Evolutionary conservation across 164 flowering plant species (phyloP), one percentile per base, ranked within the genome.

Genomic region (Platanus orientalis): DNA sequence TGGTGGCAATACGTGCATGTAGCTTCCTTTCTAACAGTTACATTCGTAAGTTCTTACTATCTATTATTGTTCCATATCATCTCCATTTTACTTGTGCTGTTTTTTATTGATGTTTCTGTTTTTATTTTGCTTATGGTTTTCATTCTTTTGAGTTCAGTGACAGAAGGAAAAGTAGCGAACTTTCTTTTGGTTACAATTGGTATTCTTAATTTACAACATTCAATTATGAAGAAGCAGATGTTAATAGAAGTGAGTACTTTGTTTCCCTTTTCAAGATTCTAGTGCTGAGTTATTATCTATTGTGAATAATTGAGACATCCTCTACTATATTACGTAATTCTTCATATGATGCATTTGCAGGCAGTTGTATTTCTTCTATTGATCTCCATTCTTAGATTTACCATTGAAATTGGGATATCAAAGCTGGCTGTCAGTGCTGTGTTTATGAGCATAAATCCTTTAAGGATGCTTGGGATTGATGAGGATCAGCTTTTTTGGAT

Each of bases 21-120:
- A 95, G 97, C 76, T 80, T 92, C 54, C 88, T 95, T 42, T 89
- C 99, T 47, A 95, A 95, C 71, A 95, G 99, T 76, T 95, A 74
- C 57, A 95, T 95, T 27, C 76, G 99, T 94, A 76, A 89, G 97
- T 75, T 58, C 55, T 59, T 36, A 42, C 54, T n/a, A n/a, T 68
- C 34, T 55, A 17, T 36, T 12, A 9, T 29, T 49, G 28, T 61
- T 55, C 26, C 23, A 1, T 28, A 4, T 28, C 28, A 29, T 70
- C 25, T 20, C 32, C 13, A 13, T 14, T 66, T 24, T 47, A 36
- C 29, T 42, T 28, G 36, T 39, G 21, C 27, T 53, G 21, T 34
- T 50, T 51, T 19, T 56, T 7, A 19, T 54, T 70, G 23, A 44
- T 54, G 7, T 39, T 10, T 6, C 12, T 44, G 7, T 54, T 19